Evolutionary conservation across 139 green algal species (phyloP), one percentile per base, ranked within the genome.

Genomic region (Chlamydomonas asymmetrica): DNA sequence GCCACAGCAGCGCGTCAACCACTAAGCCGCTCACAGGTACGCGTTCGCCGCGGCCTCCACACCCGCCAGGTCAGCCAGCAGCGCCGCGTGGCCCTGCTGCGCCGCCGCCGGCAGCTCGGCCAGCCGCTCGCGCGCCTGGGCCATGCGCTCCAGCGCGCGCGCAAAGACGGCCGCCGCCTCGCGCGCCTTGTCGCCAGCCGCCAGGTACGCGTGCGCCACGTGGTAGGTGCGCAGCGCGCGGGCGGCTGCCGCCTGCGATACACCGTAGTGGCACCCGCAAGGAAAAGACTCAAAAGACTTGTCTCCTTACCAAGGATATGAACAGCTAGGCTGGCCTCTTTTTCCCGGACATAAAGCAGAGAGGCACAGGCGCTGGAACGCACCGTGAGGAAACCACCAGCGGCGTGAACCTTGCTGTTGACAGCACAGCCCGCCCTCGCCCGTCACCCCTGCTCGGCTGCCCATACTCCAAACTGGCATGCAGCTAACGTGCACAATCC

Each of bases 101-200:
- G 66, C n/a, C 76, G 63, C 65, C 32, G 1, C 35, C 38, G 32
- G 22, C 50, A 82, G 54, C 29, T 25, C 68, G 41, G 43, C 4
- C 57, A 83, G 40, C 56, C 13, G 20, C 62, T 56, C 38, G 25
- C n/a, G 31, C 4, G 84, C 87, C 31, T 66, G 56, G 20, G 68
- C 35, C 18, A 80, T 80, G 10, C 86, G 78, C 71, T 91, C 68
- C 67, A 74, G 43, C 23, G 88, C 79, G 8, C 89, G 78, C 34
- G 64, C 49, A 57, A 91, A 93, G 38, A 97, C 70, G 31, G 86
- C 85, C 34, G 74, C 79, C 3, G 92, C 92, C 71, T 97, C 88
- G 8, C 72, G 38, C 5, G 70, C 71, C 62, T 87, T 86, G 39
- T 48, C 54, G 4, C 39, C 34, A 35, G 70, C 79, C 0, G 75